A percentile compares a stretch with the other conserved stretches of the same genome.
phyloP scores from a whole-genome alignment of 345 rosid species.

The Dimocarpus longan region DNA sequence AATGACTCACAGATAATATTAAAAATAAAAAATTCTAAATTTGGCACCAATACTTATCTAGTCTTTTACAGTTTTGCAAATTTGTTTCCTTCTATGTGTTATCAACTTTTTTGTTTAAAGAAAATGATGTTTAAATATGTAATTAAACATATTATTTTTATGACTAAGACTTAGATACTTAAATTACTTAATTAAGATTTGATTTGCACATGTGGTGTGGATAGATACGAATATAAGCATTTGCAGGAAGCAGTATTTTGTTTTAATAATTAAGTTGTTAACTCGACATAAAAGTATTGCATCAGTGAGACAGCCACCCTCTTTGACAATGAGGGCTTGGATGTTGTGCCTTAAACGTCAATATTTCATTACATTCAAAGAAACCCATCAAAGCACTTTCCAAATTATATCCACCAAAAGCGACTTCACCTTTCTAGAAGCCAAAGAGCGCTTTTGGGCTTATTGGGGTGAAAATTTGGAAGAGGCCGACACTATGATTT shows the following conservation, averaged over 20 bases:
- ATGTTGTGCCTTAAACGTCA: conserved; percentile 43
- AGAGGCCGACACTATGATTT: conserved; percentile 25
- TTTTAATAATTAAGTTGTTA: neutral
- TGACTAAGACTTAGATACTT: conserved; percentile 8
- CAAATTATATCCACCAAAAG: neutral
- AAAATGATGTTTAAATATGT: neutral
- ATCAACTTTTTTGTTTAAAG: neutral
- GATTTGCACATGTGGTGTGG: conserved; percentile 7
- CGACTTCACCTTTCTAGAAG: conserved; percentile 29
- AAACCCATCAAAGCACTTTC: conserved; percentile 2
- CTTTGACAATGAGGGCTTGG: conserved; percentile 25
- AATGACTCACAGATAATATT: no score
- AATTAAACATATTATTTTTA: neutral
- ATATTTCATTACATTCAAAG: conserved; percentile 23
- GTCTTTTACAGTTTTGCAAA: neutral
- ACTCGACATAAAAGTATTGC: neutral
- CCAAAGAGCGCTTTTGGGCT: conserved; percentile 2
- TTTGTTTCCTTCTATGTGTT: neutral
- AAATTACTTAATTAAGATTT: conserved; percentile 5
- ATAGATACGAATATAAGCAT: neutral
- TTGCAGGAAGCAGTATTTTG: neutral
- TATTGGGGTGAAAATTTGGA: neutral
- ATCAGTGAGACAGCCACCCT: conserved; percentile 29
- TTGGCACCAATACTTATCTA: no score
- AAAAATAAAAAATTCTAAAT: no score